Base-by-base conservation (phyloP, 2,329 filamentous ascomycete genomes). In the Didymella pinodella region DNA sequence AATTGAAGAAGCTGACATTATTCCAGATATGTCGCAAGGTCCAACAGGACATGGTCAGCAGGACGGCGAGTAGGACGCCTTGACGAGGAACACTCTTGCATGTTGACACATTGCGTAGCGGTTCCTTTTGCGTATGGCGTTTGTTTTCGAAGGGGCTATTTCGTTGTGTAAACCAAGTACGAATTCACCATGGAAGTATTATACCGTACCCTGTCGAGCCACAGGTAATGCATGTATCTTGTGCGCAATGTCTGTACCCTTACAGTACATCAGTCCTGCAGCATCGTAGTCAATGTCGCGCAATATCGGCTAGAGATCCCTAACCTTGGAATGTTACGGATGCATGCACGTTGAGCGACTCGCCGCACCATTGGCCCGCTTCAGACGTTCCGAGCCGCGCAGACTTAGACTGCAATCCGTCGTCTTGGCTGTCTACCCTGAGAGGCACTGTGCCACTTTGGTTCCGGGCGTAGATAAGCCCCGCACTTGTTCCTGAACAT, bases 11-110 rank as follows among this genome's bases (percentile, higher is more conserved):
- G 38, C 65, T 69, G 57, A 68, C 20, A n/a, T 2, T 2, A 1
- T 31, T 31, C 0, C 38, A 71, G 68, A 71, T 31, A 67, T 65
- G 47, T 65, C 65, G 2, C 67, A 71, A 59, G 68, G 68, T 7
- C 67, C 66, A 7, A 71, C 68, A 10, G 68, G 68, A 11, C 68
- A 71, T 46, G 66, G 67, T 4, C 45, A 49, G 12, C 38, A 40
- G 2, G 60, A 66, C 28, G 56, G 62, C 8, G 41, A 58, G 44
- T 62, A 53, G 22, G 25, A 14, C 12, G 7, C 25, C 3, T 54
- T 14, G 38, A 14, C 14, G 20, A 20, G 3, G 14, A 28, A 8
- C 3, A 0, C 40, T 26, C 7, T 10, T n/a, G 12, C 46, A 2
- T 7, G 8, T 5, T 14, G 11, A 11, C 1, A n/a, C 47, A 32